Conservation (phyloP, 768 basidiomycete species). For the Russula sp. region DNA sequence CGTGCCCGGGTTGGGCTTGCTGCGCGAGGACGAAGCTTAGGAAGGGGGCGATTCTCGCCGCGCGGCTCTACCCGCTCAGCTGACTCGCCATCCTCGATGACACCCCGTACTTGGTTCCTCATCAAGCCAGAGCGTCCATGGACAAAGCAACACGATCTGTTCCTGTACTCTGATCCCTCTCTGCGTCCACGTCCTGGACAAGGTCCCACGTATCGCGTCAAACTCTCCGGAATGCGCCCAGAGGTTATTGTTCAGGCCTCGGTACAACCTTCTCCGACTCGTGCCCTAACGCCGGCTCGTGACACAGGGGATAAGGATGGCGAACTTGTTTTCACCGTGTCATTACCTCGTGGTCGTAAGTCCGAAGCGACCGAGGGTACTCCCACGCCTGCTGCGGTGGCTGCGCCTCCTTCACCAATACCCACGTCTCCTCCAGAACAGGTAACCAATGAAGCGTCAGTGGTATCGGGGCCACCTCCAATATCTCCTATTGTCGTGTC, state of each 20-base stretch:
- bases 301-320: slow-evolving; percentile 5
- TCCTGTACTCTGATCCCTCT: slow-evolving; percentile 61
- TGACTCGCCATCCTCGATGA: slow-evolving; percentile 41
- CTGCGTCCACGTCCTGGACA: slow-evolving; percentile 58
- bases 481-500: not conserved
- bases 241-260: slow-evolving; percentile 46
- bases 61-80: slow-evolving; percentile 33
- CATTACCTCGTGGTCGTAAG: slow-evolving; percentile 13
- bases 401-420: slow-evolving; percentile 7
- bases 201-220: slow-evolving; percentile 56
- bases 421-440: slow-evolving; percentile 12
- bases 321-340: slow-evolving; percentile 15
- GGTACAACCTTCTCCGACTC: slow-evolving; percentile 27
- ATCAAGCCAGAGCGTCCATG: slow-evolving; percentile 78
- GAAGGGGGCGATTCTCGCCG: slow-evolving; percentile 41
- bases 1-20: slow-evolving; percentile 43
- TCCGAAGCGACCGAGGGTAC: slow-evolving; percentile 14
- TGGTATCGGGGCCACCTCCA: not conserved
- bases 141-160: slow-evolving; percentile 80
- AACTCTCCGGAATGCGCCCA: slow-evolving; percentile 50
- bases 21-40: slow-evolving; percentile 42
- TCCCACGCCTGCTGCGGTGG: slow-evolving; percentile 11
- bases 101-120: slow-evolving; percentile 53
- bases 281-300: slow-evolving; percentile 16
- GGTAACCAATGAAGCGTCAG: not conserved